phyloP scores from a whole-genome alignment of 2,329 filamentous ascomycete species.

The Tolypocladium cylindrosporum region DNA sequence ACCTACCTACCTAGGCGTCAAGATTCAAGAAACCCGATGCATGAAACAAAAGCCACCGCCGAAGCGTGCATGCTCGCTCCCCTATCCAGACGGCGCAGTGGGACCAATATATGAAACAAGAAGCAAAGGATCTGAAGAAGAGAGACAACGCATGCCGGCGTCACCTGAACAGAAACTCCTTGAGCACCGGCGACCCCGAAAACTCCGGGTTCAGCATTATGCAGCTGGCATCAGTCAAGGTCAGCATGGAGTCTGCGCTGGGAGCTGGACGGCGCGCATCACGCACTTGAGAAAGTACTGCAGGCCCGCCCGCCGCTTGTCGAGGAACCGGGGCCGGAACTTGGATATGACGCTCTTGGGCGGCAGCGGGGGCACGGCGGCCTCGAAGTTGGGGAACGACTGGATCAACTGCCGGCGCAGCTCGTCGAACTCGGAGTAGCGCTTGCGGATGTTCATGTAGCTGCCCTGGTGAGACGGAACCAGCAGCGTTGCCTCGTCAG shows the following conservation, averaged over 20 bases:
- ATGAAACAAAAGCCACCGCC: neutral
- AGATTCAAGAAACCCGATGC: neutral
- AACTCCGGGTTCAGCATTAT: slow-evolving; percentile 12
- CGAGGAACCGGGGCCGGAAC: slow-evolving; percentile 77
- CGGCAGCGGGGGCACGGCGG: slow-evolving; percentile 79
- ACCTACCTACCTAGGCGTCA: neutral
- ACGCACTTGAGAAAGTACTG: slow-evolving; percentile 89
- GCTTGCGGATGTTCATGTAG: slow-evolving; percentile 53
- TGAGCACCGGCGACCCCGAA: slow-evolving; percentile 12
- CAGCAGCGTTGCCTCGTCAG: neutral
- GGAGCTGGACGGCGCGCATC: neutral
- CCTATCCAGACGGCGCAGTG: neutral
- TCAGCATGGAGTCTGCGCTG: slow-evolving; percentile 4
- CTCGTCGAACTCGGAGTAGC: slow-evolving; percentile 91
- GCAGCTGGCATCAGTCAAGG: slow-evolving; percentile 4
- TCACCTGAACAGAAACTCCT: slow-evolving; percentile 12
- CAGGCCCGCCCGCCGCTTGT: slow-evolving; percentile 70
- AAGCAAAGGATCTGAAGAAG: neutral
- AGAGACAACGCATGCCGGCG: neutral
- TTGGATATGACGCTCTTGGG: slow-evolving; percentile 85
- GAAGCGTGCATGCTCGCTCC: neutral
- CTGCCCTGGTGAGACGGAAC: slow-evolving; percentile 33
- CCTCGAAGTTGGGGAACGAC: slow-evolving; percentile 76
- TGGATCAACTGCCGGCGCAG: slow-evolving; percentile 62
- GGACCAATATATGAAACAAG: neutral